These are phyloP conservation scores for Brassica carinata DNA, from an alignment of 345 rosid species.

Conservation along the genomic window DNA sequence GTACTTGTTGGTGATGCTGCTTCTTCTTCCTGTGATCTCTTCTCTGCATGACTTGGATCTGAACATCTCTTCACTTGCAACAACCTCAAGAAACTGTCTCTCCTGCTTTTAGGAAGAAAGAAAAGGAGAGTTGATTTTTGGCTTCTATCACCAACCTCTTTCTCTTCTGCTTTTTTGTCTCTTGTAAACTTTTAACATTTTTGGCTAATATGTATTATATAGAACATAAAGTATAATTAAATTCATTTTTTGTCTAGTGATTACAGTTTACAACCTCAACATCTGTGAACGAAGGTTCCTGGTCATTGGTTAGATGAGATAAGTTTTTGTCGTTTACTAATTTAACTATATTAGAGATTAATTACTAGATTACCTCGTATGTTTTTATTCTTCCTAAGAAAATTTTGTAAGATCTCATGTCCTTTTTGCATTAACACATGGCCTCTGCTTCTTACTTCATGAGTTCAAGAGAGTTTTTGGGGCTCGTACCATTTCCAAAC, in stretches of 20 bases:
- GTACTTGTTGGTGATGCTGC: conserved; percentile 30
- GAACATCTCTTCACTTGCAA: conserved; percentile 31
- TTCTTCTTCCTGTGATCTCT: conserved; percentile 30
- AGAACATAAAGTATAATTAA: neutral
- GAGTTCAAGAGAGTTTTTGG: conserved; percentile 12
- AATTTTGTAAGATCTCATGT: conserved; percentile 32
- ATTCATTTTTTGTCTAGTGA: neutral
- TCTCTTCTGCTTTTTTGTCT: conserved; percentile 44
- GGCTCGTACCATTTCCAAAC: neutral
- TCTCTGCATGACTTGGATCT: conserved; percentile 46
- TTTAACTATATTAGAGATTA: neutral
- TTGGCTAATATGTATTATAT: neutral
- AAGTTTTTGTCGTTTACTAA: conserved; percentile 3
- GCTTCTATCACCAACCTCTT: conserved; percentile 58
- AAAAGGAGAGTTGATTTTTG: conserved; percentile 44
- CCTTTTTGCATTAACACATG: conserved; percentile 29
- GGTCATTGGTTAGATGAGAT: neutral
- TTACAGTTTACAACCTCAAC: neutral
- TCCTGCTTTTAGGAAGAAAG: conserved; percentile 46
- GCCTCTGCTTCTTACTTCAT: conserved; percentile 17
- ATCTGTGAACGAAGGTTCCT: neutral
- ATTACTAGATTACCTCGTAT: conserved; percentile 12
- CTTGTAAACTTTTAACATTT: conserved; percentile 41
- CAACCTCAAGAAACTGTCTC: conserved; percentile 18
- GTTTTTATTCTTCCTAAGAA: conserved; percentile 34